Percentiles rank a stretch among this genome's conserved stretches.
These are phyloP conservation scores for Trichocomaceae sp. DNA, from an alignment of 2,329 filamentous ascomycete species.

Conservation along the genomic window DNA sequence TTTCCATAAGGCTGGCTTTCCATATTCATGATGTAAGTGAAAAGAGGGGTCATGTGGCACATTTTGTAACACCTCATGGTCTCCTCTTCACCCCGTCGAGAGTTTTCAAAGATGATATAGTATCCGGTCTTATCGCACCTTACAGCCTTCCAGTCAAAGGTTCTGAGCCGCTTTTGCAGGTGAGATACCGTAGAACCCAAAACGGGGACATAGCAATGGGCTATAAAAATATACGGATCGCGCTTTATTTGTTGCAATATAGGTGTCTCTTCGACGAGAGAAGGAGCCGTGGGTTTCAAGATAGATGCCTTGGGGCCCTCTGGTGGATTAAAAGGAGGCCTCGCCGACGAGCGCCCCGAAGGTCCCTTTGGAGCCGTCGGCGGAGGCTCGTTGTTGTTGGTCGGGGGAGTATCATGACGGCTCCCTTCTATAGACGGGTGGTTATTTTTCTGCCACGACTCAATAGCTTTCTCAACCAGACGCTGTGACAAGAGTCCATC, in stretches of 20 bases:
- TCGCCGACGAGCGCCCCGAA: slow-evolving; percentile 48
- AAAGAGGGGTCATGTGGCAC: slow-evolving; percentile 75
- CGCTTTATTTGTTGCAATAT: slow-evolving; percentile 64
- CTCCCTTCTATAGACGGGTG: slow-evolving; percentile 24
- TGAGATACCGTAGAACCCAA: slow-evolving; percentile 79
- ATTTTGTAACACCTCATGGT: slow-evolving; percentile 71
- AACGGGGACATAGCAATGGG: slow-evolving; percentile 79
- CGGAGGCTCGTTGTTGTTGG: slow-evolving; percentile 58
- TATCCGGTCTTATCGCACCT: slow-evolving; percentile 81
- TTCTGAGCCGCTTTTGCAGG: slow-evolving; percentile 80
- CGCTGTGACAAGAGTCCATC: slow-evolving; percentile 76
- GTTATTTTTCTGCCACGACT: slow-evolving; percentile 54
- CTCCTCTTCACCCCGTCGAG: slow-evolving; percentile 67
- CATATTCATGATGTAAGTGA: slow-evolving; percentile 92
- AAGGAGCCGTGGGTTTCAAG: slow-evolving; percentile 33
- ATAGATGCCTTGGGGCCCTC: slow-evolving; percentile 34
- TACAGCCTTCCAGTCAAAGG: slow-evolving; percentile 73
- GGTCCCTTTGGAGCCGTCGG: slow-evolving; percentile 84
- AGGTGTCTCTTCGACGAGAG: slow-evolving; percentile 58
- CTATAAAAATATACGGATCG: slow-evolving; percentile 84
- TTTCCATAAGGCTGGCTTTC: slow-evolving; percentile 67
- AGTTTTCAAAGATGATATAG: slow-evolving; percentile 83
- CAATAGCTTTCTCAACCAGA: slow-evolving; percentile 68
- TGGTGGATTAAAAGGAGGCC: slow-evolving; percentile 27
- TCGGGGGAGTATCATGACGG: slow-evolving; percentile 34